Base-by-base conservation (phyloP, 768 basidiomycete genomes). In the Tylopilus sp. region DNA sequence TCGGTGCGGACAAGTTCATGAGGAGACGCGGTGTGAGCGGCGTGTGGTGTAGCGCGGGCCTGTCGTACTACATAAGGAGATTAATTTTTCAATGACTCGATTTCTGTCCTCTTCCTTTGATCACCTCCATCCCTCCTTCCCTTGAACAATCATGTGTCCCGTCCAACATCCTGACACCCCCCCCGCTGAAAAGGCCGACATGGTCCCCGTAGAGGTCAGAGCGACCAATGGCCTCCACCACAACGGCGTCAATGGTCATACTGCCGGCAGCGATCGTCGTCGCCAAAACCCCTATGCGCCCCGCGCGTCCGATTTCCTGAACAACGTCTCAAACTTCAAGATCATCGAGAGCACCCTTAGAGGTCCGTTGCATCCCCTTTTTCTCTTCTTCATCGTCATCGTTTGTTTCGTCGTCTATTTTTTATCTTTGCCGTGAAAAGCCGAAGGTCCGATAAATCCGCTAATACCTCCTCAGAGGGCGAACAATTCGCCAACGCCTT, bases 401-500 rank as follows among this genome's bases (percentile, higher is more conserved):
- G 31, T 28, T 10, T 28, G 13, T 13, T 31, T 12, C 31, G 13
- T 28, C 28, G 28, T 18, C 26, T 18, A 6, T 40, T 10, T 39
- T n/a, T 25, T 30, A 15, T 23, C 20, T 23, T 10, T 3, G 22
- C 36, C 12, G 20, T n/a, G 8, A 22, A 30, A 53, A 41, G 33
- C 57, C 52, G 47, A 60, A 41, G 28, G 15, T 49, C 56, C 60
- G 49, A 62, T 44, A 26, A 53, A 30, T 52, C 40, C 39, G 36
- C 57, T 57, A 48, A 57, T 41, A 15, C 38, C 2, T 28, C 54
- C 45, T 35, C 62, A 95, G 95, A 97, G 87, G 95, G 94, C 51
- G 95, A 97, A 71, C 95, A 99, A 70, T 99, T 99, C 64, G 97
- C 97, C 57, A 99, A 98, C 67, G 95, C 97, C 48, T 99, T 99